These are phyloP conservation scores for Kingdonia uniflora DNA, from an alignment of 164 flowering plant species.

Conservation along the genomic window DNA sequence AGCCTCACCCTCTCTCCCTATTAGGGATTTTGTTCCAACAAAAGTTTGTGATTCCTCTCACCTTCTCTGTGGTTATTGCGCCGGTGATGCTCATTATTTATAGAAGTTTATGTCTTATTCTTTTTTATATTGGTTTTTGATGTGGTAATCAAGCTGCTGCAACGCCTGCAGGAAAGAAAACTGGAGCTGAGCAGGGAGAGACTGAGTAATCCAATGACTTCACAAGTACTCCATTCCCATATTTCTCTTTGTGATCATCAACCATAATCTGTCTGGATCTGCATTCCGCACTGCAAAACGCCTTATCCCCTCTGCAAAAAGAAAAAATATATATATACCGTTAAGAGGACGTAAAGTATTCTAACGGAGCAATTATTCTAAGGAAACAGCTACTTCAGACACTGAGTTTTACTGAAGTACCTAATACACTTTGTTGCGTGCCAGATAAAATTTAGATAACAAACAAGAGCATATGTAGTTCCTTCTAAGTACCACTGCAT, in stretches of 20 bases:
- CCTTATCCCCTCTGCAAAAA: constrained; percentile 49
- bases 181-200: constrained; percentile 41
- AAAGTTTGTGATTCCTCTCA: no score
- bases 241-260: constrained; percentile 36
- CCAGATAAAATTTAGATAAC: no score
- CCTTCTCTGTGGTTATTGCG: constrained; percentile 1
- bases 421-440: no score
- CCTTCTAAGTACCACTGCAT: no score
- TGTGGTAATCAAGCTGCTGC: constrained; percentile 28
- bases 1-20: no score
- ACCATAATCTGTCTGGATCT: constrained; percentile 33
- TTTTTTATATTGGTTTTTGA: neutral
- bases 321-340: no score
- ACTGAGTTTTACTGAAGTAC: no score
- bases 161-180: constrained; percentile 32
- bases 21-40: no score
- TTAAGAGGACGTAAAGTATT: no score
- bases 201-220: constrained; percentile 26
- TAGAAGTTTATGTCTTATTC: neutral
- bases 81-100: constrained; percentile 1
- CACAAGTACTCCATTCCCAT: constrained; percentile 23
- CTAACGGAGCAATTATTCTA: no score
- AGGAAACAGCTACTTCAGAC: no score
- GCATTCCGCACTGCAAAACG: constrained; percentile 58
- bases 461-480: no score